These are phyloP conservation scores for Salix arbutifolia DNA, from an alignment of 345 rosid genomes.

Conservation along the genomic window DNA sequence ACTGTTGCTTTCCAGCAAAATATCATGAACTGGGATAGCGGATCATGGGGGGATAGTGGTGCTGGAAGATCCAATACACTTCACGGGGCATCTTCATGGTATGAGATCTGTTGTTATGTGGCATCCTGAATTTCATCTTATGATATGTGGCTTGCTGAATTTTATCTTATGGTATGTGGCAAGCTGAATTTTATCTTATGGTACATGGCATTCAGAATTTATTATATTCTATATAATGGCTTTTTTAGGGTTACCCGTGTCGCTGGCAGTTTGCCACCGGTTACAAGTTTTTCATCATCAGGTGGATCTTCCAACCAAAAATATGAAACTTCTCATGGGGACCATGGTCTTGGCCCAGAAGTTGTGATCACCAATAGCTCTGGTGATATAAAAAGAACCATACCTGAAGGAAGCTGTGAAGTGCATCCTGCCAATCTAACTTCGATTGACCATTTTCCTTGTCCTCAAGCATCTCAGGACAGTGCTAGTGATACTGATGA, in stretches of 20 bases:
- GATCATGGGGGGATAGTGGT: conserved; percentile 9
- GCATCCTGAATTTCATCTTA: background rate
- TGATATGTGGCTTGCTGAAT: background rate
- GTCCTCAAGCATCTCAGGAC: background rate
- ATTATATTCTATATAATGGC: conserved; percentile 10
- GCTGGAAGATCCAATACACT: conserved; percentile 10
- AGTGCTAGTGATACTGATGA: background rate
- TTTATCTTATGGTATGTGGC: background rate
- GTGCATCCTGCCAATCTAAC: background rate
- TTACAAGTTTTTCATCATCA: conserved; percentile 17
- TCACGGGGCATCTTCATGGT: conserved; percentile 29
- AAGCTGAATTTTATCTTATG: background rate
- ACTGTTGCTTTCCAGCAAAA: conserved; percentile 8
- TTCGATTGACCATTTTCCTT: background rate
- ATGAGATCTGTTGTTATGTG: conserved; percentile 3
- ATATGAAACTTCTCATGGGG: conserved; percentile 13
- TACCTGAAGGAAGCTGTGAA: conserved; percentile 18
- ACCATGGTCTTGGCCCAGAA: conserved; percentile 8
- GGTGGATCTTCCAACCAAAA: conserved; percentile 12
- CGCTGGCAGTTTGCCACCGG: conserved; percentile 23
- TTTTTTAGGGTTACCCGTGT: conserved; percentile 29
- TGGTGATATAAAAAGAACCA: background rate
- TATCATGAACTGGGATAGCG: conserved; percentile 1
- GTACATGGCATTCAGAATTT: background rate
- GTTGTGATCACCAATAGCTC: conserved; percentile 3